Base-by-base conservation (phyloP, 108 stramenopile genomes). In the Phaeodactylum tricornutum region DNA sequence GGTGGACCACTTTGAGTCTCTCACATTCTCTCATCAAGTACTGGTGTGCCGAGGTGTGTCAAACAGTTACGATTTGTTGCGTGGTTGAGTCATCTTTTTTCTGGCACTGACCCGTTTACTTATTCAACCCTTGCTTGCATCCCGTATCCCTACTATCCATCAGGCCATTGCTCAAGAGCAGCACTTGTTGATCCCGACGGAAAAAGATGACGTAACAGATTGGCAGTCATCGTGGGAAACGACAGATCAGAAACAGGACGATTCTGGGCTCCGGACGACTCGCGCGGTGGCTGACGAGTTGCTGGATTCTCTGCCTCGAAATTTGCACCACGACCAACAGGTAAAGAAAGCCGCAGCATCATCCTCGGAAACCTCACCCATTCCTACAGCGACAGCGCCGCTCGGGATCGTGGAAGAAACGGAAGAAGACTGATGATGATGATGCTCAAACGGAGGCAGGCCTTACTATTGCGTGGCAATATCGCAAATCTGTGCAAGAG, bases 401-500 rank as follows among this genome's bases (percentile, higher is more conserved):
- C 42, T 40, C 29, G 21, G 36, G 21, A 35, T 39, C 1, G 16
- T 53, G 2, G 58, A 66, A 32, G 58, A 60, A 41, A 59, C 19
- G 16, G 45, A 51, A 53, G 74, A 68, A 20, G 65, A 64, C 16
- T 29, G 55, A 63, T 5, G 50, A 47, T 23, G 60, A 57, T 3
- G 59, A 46, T 22, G 61, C 38, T 17, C 50, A 16, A 60, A 50
- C 16, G 9, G 81, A 82, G 15, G 81, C 77, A 28, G 81, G 77
- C 19, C 50, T 90, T 1, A 40, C 70, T 7, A 79, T 80, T 56
- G 87, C 87, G 28, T 89, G 87, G 87, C 87, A 89, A 48, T 89
- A 89, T 48, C 73, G 76, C 44, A 69, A 66, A 43, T 80, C 80
- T 4, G 67, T 89, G 3, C 87, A 89, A 57, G 57, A 69, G 32